phyloP scores from a whole-genome alignment of 2,329 filamentous ascomycete species.

The Diaporthe destruens region DNA sequence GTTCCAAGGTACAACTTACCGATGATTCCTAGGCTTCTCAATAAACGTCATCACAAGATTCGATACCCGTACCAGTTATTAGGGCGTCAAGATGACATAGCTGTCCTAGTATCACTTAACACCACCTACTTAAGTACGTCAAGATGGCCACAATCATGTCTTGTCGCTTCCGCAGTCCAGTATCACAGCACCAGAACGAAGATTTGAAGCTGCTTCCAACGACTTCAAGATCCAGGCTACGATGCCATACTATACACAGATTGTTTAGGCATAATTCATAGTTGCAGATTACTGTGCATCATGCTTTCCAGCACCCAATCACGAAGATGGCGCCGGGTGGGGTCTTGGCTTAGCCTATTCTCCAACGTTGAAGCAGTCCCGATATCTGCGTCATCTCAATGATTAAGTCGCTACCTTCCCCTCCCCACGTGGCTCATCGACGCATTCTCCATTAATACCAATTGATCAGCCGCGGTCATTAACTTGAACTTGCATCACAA shows the following conservation, averaged over 20 bases:
- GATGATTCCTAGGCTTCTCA: too few species aligned
- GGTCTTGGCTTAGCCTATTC: conserved; percentile 2
- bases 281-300: not conserved
- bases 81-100: too few species aligned
- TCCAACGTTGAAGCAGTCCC: not conserved
- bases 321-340: not conserved
- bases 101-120: too few species aligned
- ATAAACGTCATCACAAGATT: too few species aligned
- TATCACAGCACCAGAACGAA: too few species aligned
- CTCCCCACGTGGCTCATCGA: not conserved
- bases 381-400: not conserved
- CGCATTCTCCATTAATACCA: not conserved
- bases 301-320: not conserved
- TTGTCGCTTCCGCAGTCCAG: not conserved
- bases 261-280: not conserved
- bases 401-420: not conserved
- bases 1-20: too few species aligned
- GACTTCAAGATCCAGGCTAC: not conserved
- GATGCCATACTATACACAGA: not conserved
- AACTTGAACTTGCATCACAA: not conserved
- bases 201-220: too few species aligned
- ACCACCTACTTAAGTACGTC: too few species aligned
- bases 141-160: not conserved
- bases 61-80: too few species aligned
- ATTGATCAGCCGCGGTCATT: not conserved